These are phyloP conservation scores for Penicillium maclennaniae DNA, from an alignment of 495 filamentous ascomycete species.

Conservation along the genomic window DNA sequence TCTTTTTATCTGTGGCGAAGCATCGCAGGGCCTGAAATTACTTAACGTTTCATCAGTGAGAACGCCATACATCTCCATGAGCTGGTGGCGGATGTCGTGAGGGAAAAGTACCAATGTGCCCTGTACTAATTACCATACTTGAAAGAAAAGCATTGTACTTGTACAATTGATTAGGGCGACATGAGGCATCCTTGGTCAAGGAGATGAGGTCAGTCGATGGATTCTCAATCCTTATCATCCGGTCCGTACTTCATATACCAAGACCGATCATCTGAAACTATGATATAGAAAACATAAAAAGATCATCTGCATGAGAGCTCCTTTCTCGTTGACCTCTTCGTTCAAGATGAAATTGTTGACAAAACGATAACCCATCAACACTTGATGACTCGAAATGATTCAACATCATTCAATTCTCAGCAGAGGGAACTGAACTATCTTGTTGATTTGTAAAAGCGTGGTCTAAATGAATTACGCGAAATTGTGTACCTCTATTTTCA, in stretches of 20 bases:
- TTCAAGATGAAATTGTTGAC: conserved; percentile 25
- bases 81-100: conserved; percentile 7
- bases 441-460: too few species aligned
- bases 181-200: conserved; percentile 23
- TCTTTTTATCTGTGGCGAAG: conserved; percentile 2
- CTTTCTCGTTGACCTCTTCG: conserved; percentile 22
- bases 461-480: too few species aligned
- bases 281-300: too few species aligned
- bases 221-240: conserved; percentile 6
- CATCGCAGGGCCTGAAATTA: conserved; percentile 28
- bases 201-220: neutral
- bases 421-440: too few species aligned
- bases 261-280: conserved; percentile 12
- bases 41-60: conserved; percentile 23
- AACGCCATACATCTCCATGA: conserved; percentile 22
- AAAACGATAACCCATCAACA: conserved; percentile 23
- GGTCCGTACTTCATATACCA: conserved; percentile 15
- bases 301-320: neutral
- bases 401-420: too few species aligned
- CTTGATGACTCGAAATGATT: too few species aligned
- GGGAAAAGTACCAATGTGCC: neutral
- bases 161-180: conserved; percentile 16
- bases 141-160: neutral
- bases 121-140: neutral
- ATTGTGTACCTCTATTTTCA: too few species aligned